Conservation (phyloP, 306 rosid genomes). For the Begonia masoniana region DNA sequence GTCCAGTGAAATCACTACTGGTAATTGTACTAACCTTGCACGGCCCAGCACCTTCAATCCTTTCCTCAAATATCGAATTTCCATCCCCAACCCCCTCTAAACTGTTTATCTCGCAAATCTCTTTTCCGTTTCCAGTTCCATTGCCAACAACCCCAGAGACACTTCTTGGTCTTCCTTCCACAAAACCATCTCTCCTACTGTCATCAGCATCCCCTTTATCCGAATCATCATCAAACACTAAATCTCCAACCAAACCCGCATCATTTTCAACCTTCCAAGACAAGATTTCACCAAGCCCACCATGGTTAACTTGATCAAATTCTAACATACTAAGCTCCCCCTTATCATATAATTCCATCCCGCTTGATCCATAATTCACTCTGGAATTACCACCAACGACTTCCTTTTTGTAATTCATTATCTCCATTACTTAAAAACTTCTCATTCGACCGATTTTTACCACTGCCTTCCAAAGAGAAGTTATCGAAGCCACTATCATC, state of each 20-base stretch:
- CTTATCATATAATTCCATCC: conserved; percentile 38
- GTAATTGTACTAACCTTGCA: conserved; percentile 10
- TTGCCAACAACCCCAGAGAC: conserved; percentile 5
- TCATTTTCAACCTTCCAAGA: conserved; percentile 29
- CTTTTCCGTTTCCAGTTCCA: conserved; percentile 3
- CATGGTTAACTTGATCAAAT: conserved; percentile 15
- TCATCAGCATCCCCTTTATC: conserved; percentile 10
- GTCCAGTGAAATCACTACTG: conserved; percentile 6
- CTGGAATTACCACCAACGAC: conserved; percentile 1
- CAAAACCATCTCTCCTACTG: conserved; percentile 8
- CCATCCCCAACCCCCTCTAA: conserved; percentile 13
- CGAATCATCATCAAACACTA: conserved; percentile 8
- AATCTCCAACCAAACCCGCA: conserved; percentile 15
- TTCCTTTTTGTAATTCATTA: conserved; percentile 10
- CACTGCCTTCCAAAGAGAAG: conserved; percentile 41
- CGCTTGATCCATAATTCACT: conserved; percentile 19
- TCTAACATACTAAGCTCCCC: conserved; percentile 23
- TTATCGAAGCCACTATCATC: conserved; percentile 36
- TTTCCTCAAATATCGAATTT: conserved; percentile 4
- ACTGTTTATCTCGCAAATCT: conserved; percentile 1
- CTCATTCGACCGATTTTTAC: conserved; percentile 14
- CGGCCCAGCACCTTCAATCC: conserved; percentile 13
- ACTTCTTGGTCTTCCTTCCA: conserved; percentile 2
- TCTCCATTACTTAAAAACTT: conserved; percentile 14
- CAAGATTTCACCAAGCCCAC: conserved; percentile 23